phyloP scores from a whole-genome alignment of 108 stramenopile species.

The Discostella stelligeroides region DNA sequence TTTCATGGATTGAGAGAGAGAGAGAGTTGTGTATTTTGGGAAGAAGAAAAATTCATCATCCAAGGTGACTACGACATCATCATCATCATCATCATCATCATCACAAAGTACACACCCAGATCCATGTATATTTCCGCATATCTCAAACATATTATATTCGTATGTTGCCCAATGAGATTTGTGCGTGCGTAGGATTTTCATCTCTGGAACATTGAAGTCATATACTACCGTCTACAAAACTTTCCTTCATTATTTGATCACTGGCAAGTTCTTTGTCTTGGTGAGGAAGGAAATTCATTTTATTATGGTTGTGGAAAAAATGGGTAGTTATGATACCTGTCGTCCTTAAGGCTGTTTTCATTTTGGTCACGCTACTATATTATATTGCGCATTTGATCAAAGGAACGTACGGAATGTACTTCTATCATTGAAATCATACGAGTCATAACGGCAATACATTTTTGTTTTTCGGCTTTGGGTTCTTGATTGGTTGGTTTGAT shows the following conservation, averaged over 20 bases:
- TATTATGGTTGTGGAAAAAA: neutral
- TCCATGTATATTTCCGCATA: conserved; percentile 50
- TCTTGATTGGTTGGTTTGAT: no score
- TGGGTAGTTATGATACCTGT: conserved; percentile 30
- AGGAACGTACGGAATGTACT: conserved; percentile 64
- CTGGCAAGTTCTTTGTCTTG: conserved; percentile 40
- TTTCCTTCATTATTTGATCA: neutral
- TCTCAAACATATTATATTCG: no score
- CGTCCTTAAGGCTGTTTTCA: conserved; percentile 72
- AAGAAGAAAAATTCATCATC: neutral
- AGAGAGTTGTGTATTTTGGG: neutral
- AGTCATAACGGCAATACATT: conserved; percentile 69
- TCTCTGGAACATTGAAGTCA: conserved; percentile 44
- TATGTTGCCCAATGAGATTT: no score
- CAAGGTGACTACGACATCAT: neutral
- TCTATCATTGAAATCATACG: conserved; percentile 68
- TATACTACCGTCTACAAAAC: no score
- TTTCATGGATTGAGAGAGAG: no score
- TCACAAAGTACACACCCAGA: conserved; percentile 11
- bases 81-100: neutral
- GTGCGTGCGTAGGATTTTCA: conserved; percentile 51
- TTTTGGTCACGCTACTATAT: conserved; percentile 22
- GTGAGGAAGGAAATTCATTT: no score
- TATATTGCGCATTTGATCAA: no score
- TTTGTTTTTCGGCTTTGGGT: no score